Percentiles rank a stretch among this genome's conserved stretches.
Evolutionary conservation across 352 stramenopile genomes (phyloP).

Genomic region (Aphanomyces cochlioides): DNA sequence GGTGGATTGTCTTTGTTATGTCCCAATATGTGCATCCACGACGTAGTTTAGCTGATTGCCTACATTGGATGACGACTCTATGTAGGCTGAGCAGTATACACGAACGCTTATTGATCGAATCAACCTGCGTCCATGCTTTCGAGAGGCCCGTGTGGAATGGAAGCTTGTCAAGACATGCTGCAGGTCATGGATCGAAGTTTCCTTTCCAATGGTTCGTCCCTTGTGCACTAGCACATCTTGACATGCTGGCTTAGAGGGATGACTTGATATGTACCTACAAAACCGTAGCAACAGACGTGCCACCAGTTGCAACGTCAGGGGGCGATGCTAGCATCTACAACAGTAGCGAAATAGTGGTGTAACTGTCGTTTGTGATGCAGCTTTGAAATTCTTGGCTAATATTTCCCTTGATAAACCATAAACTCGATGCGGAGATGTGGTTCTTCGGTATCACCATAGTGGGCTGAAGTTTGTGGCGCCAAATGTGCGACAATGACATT

Average conservation of each 20-base stretch:
- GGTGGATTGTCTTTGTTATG: slow-evolving; percentile 60
- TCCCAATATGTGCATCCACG: slow-evolving; percentile 68
- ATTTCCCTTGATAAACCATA: background rate
- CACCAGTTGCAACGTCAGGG: background rate
- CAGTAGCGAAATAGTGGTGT: background rate
- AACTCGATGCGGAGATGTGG: no score
- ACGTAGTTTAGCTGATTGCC: slow-evolving; percentile 38
- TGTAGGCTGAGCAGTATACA: slow-evolving; percentile 66
- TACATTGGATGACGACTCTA: background rate
- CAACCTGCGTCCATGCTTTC: slow-evolving; percentile 61
- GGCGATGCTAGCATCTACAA: background rate
- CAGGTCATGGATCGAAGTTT: slow-evolving; percentile 48
- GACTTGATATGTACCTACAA: background rate
- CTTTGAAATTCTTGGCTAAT: no score
- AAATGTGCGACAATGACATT: no score
- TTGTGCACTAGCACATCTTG: background rate
- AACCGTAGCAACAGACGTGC: background rate
- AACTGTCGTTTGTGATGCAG: background rate
- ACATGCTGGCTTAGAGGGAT: background rate
- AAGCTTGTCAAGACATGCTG: slow-evolving; percentile 51
- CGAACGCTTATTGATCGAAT: slow-evolving; percentile 52
- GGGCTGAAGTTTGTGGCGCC: no score
- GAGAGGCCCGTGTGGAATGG: slow-evolving; percentile 55
- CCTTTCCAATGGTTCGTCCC: background rate
- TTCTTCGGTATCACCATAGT: no score